Evolutionary conservation across 2,329 filamentous ascomycete genomes (phyloP).

Genomic region (Endocalyx cinctus): DNA sequence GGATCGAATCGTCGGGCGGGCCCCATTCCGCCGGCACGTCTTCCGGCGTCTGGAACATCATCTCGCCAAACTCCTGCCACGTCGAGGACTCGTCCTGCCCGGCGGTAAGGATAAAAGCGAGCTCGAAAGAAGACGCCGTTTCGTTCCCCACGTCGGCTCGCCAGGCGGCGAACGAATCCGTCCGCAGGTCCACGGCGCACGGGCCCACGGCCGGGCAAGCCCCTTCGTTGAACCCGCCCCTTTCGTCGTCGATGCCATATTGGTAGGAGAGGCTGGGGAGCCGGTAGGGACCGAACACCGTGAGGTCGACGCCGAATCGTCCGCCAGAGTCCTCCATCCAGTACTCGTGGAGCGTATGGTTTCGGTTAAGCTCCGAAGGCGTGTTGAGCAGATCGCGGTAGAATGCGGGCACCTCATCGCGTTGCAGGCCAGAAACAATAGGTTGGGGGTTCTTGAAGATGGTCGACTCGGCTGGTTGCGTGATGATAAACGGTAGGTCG

Average conservation of each 20-base stretch:
- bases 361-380: conserved; percentile 43
- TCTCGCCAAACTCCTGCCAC: conserved; percentile 54
- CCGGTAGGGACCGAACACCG: conserved; percentile 47
- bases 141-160: conserved; percentile 45
- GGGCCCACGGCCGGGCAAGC: conserved; percentile 38
- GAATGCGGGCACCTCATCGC: conserved; percentile 43
- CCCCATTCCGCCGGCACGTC: conserved; percentile 46
- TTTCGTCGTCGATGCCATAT: conserved; percentile 43
- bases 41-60: conserved; percentile 43
- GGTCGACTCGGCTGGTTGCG: conserved; percentile 38
- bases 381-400: conserved; percentile 48
- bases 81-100: conserved; percentile 52
- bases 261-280: conserved; percentile 43
- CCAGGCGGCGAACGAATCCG: conserved; percentile 45
- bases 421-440: conserved; percentile 33
- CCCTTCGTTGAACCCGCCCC: conserved; percentile 38
- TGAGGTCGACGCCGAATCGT: conserved; percentile 48
- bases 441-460: conserved; percentile 48
- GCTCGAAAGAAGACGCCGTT: conserved; percentile 42
- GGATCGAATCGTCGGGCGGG: conserved; percentile 36
- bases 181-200: conserved; percentile 44
- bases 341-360: conserved; percentile 51
- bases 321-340: conserved; percentile 54
- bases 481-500: conserved; percentile 45
- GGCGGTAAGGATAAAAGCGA: conserved; percentile 50